These are phyloP conservation scores for Botrytis aclada DNA, from an alignment of 2,329 filamentous ascomycete genomes.

Conservation along the genomic window DNA sequence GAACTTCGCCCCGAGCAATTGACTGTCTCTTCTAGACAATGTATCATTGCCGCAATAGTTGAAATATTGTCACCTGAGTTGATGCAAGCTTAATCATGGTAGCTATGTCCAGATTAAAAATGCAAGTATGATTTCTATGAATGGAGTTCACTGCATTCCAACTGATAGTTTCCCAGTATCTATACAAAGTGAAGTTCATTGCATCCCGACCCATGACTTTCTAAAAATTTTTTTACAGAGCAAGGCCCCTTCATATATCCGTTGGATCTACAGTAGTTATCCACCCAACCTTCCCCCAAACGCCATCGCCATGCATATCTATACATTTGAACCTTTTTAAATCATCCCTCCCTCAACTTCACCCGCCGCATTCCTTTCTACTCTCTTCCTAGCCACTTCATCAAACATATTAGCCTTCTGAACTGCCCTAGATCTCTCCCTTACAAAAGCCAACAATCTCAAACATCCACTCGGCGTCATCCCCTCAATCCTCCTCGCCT, in stretches of 20 bases:
- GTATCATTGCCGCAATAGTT: background rate
- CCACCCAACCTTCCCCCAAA: background rate
- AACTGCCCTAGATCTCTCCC: slow-evolving; percentile 22
- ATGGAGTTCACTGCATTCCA: background rate
- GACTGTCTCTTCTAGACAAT: background rate
- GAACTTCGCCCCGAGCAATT: background rate
- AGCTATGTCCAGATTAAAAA: background rate
- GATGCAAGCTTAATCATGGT: background rate
- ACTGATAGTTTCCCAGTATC: background rate
- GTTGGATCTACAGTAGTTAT: background rate
- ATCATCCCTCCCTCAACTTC: background rate
- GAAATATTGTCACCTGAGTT: background rate
- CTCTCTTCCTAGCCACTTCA: slow-evolving; percentile 23
- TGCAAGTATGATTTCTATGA: background rate
- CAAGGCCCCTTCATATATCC: background rate
- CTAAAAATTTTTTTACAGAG: background rate
- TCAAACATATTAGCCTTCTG: slow-evolving; percentile 26
- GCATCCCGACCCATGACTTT: background rate
- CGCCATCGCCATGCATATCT: slow-evolving; percentile 11
- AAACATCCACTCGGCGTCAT: slow-evolving; percentile 60
- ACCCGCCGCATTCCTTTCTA: background rate
- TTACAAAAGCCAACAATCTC: slow-evolving; percentile 60
- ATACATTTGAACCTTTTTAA: background rate
- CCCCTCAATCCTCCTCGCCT: slow-evolving; percentile 85
- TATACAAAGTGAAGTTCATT: background rate